Percentiles rank a stretch among this genome's conserved stretches.
These are phyloP conservation scores for Coprinellus aureogranulatus DNA, from an alignment of 768 basidiomycete genomes.

Conservation along the genomic window DNA sequence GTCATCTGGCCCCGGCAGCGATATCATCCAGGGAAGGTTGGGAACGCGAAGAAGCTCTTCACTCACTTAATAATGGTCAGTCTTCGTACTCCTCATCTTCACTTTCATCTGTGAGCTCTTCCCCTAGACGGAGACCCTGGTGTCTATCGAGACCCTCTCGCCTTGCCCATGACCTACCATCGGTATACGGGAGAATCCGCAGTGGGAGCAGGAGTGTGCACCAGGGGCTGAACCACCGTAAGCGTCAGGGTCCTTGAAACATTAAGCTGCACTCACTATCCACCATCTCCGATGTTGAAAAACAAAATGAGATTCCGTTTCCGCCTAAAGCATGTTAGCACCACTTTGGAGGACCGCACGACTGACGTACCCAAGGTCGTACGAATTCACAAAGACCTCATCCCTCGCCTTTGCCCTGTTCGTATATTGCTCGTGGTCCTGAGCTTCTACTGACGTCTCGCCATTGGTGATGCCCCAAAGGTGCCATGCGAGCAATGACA, in stretches of 20 bases:
- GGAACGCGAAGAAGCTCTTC: slow-evolving; percentile 6
- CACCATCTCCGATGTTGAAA: slow-evolving; percentile 78
- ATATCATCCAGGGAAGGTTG: slow-evolving; percentile 49
- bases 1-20: slow-evolving; percentile 87
- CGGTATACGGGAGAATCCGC: slow-evolving; percentile 75
- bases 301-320: slow-evolving; percentile 74
- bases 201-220: slow-evolving; percentile 83
- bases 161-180: slow-evolving; percentile 81
- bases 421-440: slow-evolving; percentile 81
- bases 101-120: slow-evolving; percentile 87
- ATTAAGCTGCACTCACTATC: slow-evolving; percentile 63
- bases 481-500: slow-evolving; percentile 72
- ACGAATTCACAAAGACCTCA: slow-evolving; percentile 88
- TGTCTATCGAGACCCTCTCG: slow-evolving; percentile 62
- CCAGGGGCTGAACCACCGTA: slow-evolving; percentile 49
- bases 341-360: not conserved
- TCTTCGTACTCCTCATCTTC: slow-evolving; percentile 41
- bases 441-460: slow-evolving; percentile 88
- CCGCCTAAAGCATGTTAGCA: slow-evolving; percentile 31
- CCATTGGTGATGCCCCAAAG: slow-evolving; percentile 67
- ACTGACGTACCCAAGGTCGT: slow-evolving; percentile 72
- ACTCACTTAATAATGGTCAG: too few species aligned
- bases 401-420: slow-evolving; percentile 65
- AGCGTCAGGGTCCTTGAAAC: not conserved
- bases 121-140: slow-evolving; percentile 63